Percentiles rank a stretch among this genome's conserved stretches.
These are phyloP conservation scores for Cucurbita ficifolia DNA, from an alignment of 306 rosid genomes.

Conservation along the genomic window DNA sequence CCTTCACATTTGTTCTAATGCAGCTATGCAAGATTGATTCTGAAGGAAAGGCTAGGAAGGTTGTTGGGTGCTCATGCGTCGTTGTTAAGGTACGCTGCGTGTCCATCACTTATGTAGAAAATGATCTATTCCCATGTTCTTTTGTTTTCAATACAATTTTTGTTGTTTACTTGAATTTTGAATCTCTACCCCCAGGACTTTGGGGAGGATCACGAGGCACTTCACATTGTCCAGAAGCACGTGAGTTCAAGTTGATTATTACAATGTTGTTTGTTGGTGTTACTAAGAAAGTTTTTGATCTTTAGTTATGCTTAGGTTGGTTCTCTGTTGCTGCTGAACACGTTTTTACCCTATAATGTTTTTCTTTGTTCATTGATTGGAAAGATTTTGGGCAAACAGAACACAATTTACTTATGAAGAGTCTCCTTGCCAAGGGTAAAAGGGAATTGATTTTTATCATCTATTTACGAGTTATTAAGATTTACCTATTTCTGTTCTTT, in stretches of 20 bases:
- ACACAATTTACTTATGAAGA: not conserved
- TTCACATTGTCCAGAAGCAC: slow-evolving; percentile 35
- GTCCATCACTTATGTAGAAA: not conserved
- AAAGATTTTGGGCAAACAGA: not conserved
- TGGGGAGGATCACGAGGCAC: slow-evolving; percentile 34
- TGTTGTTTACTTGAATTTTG: not conserved
- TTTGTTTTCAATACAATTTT: not conserved
- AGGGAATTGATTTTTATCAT: not conserved
- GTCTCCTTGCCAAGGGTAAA: slow-evolving; percentile 2
- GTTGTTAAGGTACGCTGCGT: slow-evolving; percentile 52
- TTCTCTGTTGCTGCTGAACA: slow-evolving; percentile 1
- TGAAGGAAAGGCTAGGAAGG: slow-evolving; percentile 71
- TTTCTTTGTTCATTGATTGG: not conserved
- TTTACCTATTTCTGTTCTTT: not conserved
- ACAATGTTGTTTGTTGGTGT: not conserved
- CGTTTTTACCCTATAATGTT: not conserved
- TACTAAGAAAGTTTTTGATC: slow-evolving; percentile 3
- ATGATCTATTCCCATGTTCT: not conserved
- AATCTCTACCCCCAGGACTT: slow-evolving; percentile 18
- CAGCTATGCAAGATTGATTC: slow-evolving; percentile 82
- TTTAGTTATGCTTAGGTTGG: slow-evolving; percentile 1
- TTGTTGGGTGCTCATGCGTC: slow-evolving; percentile 55
- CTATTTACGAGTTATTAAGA: not conserved
- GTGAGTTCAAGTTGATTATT: slow-evolving; percentile 22
- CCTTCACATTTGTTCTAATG: not conserved